Evolutionary conservation across 768 basidiomycete species (phyloP), one percentile per base, ranked within the genome.

Genomic region (Galerina sulciceps): DNA sequence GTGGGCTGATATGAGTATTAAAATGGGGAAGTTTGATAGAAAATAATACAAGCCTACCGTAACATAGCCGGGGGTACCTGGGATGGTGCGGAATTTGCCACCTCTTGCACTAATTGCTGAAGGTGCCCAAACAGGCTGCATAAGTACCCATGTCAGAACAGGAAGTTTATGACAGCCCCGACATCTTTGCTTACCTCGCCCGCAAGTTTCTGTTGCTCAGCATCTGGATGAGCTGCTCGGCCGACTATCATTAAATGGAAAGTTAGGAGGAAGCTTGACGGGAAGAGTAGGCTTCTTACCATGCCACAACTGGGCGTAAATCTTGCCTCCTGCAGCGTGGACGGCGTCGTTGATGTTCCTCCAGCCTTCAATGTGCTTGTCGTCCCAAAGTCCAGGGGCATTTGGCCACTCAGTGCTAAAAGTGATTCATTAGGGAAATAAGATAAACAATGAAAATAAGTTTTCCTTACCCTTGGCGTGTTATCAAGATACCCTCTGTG

Each of bases 351-450:
- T 77, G 48, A 85, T 70, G 46, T 73, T 76, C 59, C 75, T 80
- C 81, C 82, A 84, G 3, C 67, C 80, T 15, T 62, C 61, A 10
- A 79, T 70, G 57, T 83, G 81, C 34, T 78, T 75, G 10, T 72
- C 60, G 57, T 67, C 77, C 80, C 81, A 83, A 23, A 82, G 76
- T 4, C 82, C 82, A 18, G 81, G 81, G 2, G 76, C 76, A 58
- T 75, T 64, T 13, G 70, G 72, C 76, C 77, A 81, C 59, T 79
- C 77, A 6, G 79, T 73, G 5, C 81, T 81, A 45, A 34, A 49
- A 42, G 23, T 40, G 18, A 18, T 6, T 9, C 40, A 23, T 15
- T 47, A 51, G 44, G 3, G 5, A 36, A 1, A 23, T 14, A 41
- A 17, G 20, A 10, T 35, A 9, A 3, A 8, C n/a, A 44, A 40